phyloP scores from a whole-genome alignment of 257 asterid genomes.

The Gynochthodes officinalis region DNA sequence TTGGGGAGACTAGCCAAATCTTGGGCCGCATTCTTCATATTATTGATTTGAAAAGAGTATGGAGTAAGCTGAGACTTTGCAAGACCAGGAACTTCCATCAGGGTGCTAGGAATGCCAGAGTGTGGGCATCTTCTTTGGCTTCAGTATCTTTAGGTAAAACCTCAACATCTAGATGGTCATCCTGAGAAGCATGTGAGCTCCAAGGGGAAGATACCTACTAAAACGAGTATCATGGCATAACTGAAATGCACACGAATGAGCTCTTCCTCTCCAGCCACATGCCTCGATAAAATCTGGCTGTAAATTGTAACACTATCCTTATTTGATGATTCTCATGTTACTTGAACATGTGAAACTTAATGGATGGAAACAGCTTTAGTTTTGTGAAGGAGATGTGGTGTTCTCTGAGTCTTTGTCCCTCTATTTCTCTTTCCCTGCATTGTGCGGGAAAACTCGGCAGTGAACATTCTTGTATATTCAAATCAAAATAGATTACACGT shows the following conservation, averaged over 20 bases:
- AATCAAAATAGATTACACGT: background rate
- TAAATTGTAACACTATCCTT: background rate
- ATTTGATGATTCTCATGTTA: slow-evolving; percentile 1
- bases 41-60: slow-evolving; percentile 55
- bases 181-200: slow-evolving; percentile 22
- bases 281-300: background rate
- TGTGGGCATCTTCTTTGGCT: slow-evolving; percentile 83
- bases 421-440: background rate
- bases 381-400: slow-evolving; percentile 15
- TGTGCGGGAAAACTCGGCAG: background rate
- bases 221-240: background rate
- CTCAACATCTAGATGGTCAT: slow-evolving; percentile 40
- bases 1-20: slow-evolving; percentile 62
- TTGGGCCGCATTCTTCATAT: slow-evolving; percentile 49
- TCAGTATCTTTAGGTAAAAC: slow-evolving; percentile 65
- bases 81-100: slow-evolving; percentile 58
- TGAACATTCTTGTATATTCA: slow-evolving; percentile 7
- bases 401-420: slow-evolving; percentile 6
- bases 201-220: background rate
- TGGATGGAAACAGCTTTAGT: slow-evolving; percentile 1
- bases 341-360: background rate
- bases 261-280: background rate
- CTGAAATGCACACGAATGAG: background rate
- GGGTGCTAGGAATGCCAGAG: slow-evolving; percentile 70
- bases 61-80: slow-evolving; percentile 54